Percentiles rank a stretch among this genome's conserved stretches.
Conservation (phyloP, 2,329 filamentous ascomycete species). For the Sclerotinia minor region DNA sequence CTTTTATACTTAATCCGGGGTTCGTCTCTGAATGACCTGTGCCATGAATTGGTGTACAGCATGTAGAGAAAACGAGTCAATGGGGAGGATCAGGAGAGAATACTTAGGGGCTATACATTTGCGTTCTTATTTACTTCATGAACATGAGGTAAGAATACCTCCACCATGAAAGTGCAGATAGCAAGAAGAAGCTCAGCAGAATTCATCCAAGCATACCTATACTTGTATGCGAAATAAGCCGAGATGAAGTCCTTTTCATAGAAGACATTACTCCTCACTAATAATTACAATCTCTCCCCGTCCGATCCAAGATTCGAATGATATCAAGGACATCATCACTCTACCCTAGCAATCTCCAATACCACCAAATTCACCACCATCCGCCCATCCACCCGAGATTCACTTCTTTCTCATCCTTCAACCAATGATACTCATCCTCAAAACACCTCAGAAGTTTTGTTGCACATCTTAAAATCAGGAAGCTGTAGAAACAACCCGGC, state of each 20-base stretch:
- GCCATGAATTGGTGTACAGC: not conserved
- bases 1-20: not conserved
- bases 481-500: too few species aligned
- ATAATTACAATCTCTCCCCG: too few species aligned
- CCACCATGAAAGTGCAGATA: not conserved
- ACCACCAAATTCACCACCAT: not conserved
- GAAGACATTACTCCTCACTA: too few species aligned
- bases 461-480: slow-evolving; percentile 1
- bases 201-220: too few species aligned
- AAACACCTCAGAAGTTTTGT: not conserved
- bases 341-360: too few species aligned
- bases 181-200: not conserved
- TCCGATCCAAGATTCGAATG: too few species aligned
- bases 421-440: not conserved
- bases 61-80: not conserved
- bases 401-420: not conserved
- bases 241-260: not conserved
- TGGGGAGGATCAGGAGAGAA: not conserved
- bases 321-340: too few species aligned
- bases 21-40: not conserved
- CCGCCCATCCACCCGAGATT: not conserved
- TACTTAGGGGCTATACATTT: rapidly evolving
- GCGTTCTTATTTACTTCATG: not conserved
- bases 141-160: not conserved
- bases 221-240: not conserved